A percentile compares a stretch with the other conserved stretches of the same genome.
These are phyloP conservation scores for Pseudocercospora cruenta DNA, from an alignment of 2,329 filamentous ascomycete genomes.

Conservation along the genomic window DNA sequence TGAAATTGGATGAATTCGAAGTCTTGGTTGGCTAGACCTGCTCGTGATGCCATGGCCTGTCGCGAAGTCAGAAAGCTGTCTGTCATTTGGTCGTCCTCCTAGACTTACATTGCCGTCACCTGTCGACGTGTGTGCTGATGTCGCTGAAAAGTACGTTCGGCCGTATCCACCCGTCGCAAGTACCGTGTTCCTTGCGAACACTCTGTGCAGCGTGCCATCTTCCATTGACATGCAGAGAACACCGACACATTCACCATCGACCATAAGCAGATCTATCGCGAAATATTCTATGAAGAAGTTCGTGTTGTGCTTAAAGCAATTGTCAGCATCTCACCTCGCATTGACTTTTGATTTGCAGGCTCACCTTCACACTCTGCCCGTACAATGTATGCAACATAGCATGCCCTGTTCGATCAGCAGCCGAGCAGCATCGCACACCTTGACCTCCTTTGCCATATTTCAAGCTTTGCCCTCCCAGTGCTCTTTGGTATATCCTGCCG, in stretches of 20 bases:
- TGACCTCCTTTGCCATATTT: slow-evolving; percentile 55
- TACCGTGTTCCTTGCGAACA: slow-evolving; percentile 54
- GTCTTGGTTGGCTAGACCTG: slow-evolving; percentile 54
- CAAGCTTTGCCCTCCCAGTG: slow-evolving; percentile 53
- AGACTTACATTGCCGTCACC: slow-evolving; percentile 50
- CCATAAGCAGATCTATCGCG: slow-evolving; percentile 54
- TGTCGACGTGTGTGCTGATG: slow-evolving; percentile 54
- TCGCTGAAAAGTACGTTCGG: slow-evolving; percentile 56
- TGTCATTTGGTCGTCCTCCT: neutral
- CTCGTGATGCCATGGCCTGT: slow-evolving; percentile 54
- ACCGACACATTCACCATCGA: slow-evolving; percentile 52
- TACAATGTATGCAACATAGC: slow-evolving; percentile 56
- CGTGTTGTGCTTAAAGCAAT: slow-evolving; percentile 50
- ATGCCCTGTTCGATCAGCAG: slow-evolving; percentile 54
- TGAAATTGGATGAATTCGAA: slow-evolving; percentile 59
- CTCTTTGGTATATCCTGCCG: slow-evolving; percentile 54
- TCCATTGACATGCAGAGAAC: slow-evolving; percentile 54
- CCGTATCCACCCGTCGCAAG: slow-evolving; percentile 56
- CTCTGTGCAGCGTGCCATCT: slow-evolving; percentile 53
- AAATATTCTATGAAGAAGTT: slow-evolving; percentile 58
- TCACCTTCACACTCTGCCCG: slow-evolving; percentile 51
- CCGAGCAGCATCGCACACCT: slow-evolving; percentile 53
- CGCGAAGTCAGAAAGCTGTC: neutral
- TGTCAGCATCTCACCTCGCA: no score
- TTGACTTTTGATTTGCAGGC: no score